These are phyloP conservation scores for Beta lomatogona DNA, from an alignment of 179 eudicot genomes.

Conservation along the genomic window DNA sequence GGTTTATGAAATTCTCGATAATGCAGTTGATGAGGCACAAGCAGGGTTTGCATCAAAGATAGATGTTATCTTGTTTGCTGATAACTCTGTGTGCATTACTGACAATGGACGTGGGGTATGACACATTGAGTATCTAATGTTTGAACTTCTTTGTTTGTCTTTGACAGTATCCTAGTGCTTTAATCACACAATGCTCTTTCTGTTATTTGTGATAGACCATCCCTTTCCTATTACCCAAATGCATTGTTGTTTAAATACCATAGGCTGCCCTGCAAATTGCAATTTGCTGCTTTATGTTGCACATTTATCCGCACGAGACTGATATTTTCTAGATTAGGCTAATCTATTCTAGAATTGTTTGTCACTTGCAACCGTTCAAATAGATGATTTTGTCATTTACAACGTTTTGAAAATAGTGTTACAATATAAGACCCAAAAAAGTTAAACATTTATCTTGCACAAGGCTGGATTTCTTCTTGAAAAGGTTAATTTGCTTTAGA, in stretches of 20 bases:
- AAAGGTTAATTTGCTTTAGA: too few relatives aligned
- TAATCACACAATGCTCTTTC: neutral
- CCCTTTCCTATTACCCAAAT: neutral
- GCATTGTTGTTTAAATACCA: neutral
- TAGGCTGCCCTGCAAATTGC: neutral
- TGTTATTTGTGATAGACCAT: neutral
- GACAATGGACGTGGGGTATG: slow-evolving; percentile 99
- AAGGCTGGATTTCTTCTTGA: too few relatives aligned
- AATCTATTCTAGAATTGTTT: neutral
- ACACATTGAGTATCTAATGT: neutral
- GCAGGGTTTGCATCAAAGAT: slow-evolving; percentile 91
- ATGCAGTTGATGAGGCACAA: slow-evolving; percentile 94
- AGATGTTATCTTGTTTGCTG: slow-evolving; percentile 67
- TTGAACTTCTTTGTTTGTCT: neutral
- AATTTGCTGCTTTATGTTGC: neutral
- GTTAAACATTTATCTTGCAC: too few relatives aligned
- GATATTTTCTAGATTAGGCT: neutral
- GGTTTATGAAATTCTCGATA: slow-evolving; percentile 97
- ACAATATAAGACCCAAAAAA: too few relatives aligned
- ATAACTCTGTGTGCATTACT: slow-evolving; percentile 81
- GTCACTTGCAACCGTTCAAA: too few relatives aligned
- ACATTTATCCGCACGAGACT: neutral
- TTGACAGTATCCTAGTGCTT: slow-evolving; percentile 4
- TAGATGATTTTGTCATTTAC: too few relatives aligned
- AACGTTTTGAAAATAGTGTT: too few relatives aligned